Conservation (phyloP, 257 asterid species). For the Leonotis leonurus region DNA sequence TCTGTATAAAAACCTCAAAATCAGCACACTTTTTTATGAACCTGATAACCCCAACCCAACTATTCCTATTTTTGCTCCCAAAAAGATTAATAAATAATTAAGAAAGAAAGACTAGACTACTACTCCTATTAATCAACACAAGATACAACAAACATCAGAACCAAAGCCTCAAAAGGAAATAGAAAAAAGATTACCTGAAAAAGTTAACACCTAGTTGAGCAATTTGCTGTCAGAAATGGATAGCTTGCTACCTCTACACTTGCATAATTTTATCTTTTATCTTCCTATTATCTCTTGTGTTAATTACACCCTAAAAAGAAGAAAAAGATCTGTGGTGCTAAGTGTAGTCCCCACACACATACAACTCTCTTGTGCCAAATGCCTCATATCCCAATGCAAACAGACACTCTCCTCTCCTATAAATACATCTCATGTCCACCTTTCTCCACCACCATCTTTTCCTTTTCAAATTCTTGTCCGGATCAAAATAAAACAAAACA, state of each 20-base stretch:
- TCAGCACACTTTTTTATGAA: conserved; percentile 8
- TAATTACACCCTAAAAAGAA: too few relatives aligned
- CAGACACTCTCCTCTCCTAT: neutral
- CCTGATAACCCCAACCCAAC: neutral
- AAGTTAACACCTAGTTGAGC: neutral
- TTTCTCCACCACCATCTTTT: neutral
- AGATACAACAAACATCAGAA: conserved; percentile 2
- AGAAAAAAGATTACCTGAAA: conserved; percentile 1
- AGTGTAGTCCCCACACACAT: conserved; percentile 56
- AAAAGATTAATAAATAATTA: too few relatives aligned
- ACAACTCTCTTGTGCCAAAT: conserved; percentile 12
- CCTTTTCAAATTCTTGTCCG: neutral
- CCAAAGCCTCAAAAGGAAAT: neutral
- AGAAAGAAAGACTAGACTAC: too few relatives aligned
- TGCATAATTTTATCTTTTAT: neutral
- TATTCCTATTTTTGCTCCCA: neutral
- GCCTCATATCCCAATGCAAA: conserved; percentile 18
- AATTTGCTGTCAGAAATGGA: conserved; percentile 25
- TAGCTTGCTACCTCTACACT: conserved; percentile 9
- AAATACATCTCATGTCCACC: neutral
- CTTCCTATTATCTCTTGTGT: conserved; percentile 28
- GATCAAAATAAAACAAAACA: neutral
- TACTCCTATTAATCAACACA: neutral
- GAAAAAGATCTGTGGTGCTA: too few relatives aligned
- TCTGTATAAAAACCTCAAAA: neutral